phyloP scores from a whole-genome alignment of 208 protist genomes.

The Leishmania amazonensis region DNA sequence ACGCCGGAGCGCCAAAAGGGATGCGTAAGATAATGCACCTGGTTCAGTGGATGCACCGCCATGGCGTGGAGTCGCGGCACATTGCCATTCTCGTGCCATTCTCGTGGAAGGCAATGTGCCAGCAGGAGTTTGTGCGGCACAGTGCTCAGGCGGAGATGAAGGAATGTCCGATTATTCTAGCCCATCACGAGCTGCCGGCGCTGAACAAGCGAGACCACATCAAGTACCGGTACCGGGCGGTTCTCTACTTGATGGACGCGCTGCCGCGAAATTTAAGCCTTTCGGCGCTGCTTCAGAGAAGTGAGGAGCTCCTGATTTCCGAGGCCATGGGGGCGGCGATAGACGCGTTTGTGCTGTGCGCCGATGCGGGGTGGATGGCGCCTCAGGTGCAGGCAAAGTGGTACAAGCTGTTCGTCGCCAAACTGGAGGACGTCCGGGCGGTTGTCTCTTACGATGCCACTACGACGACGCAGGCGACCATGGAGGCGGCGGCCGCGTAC shows the following conservation, averaged over 20 bases:
- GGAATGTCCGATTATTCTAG: slow-evolving; percentile 50
- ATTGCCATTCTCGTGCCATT: slow-evolving; percentile 73
- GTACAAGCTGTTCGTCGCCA: slow-evolving; percentile 69
- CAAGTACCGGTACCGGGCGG: slow-evolving; percentile 62
- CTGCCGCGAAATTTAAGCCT: slow-evolving; percentile 27
- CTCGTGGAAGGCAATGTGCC: slow-evolving; percentile 50
- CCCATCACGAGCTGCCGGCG: slow-evolving; percentile 77
- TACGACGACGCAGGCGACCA: slow-evolving; percentile 6
- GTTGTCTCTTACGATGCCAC: slow-evolving; percentile 39
- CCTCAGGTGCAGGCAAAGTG: slow-evolving; percentile 54
- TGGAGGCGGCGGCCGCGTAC: slow-evolving; percentile 13
- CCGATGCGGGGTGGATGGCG: slow-evolving; percentile 74
- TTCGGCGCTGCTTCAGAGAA: slow-evolving; percentile 27
- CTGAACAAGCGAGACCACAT: slow-evolving; percentile 64
- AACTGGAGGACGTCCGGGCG: slow-evolving; percentile 56
- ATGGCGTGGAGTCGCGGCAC: slow-evolving; percentile 40
- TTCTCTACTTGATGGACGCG: slow-evolving; percentile 70
- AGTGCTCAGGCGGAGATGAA: slow-evolving; percentile 21
- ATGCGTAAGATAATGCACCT: slow-evolving; percentile 59
- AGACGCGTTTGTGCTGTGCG: slow-evolving; percentile 70
- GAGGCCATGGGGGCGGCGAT: slow-evolving; percentile 60
- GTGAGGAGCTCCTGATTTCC: slow-evolving; percentile 30
- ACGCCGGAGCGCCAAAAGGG: slow-evolving; percentile 38
- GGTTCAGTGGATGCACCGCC: slow-evolving; percentile 66
- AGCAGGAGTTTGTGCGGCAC: slow-evolving; percentile 32